Evolutionary conservation across 2,329 filamentous ascomycete species (phyloP).

Genomic region (Fusarium hostae): DNA sequence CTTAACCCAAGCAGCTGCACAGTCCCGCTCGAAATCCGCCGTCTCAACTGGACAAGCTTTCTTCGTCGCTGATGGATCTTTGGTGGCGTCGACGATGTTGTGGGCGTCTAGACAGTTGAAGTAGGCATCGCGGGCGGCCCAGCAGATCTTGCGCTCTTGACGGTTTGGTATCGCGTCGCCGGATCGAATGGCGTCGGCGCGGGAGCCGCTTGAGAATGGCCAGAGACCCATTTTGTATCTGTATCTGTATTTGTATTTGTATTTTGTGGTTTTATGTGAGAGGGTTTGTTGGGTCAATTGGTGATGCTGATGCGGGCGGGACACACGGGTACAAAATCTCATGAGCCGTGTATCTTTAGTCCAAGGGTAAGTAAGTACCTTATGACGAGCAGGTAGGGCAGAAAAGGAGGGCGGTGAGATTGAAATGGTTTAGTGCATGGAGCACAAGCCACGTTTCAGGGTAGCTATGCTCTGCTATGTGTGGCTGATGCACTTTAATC

Average conservation of each 20-base stretch:
- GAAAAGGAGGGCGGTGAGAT: constrained; percentile 29
- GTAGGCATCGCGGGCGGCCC: constrained; percentile 88
- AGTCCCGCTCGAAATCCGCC: constrained; percentile 81
- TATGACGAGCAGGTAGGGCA: constrained; percentile 36
- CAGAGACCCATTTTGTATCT: constrained; percentile 57
- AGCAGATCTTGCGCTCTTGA: constrained; percentile 83
- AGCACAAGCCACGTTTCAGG: constrained; percentile 18
- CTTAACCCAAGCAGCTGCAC: constrained; percentile 92
- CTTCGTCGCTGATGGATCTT: constrained; percentile 54
- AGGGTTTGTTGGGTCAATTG: constrained; percentile 3
- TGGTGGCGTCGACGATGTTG: constrained; percentile 76
- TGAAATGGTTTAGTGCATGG: background rate
- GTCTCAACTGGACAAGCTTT: constrained; percentile 55
- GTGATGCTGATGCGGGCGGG: constrained; percentile 3
- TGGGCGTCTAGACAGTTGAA: constrained; percentile 87
- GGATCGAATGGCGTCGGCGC: constrained; percentile 65
- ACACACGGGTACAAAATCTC: constrained; percentile 28
- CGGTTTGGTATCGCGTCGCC: constrained; percentile 83
- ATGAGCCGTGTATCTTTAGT: constrained; percentile 4
- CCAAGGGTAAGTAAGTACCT: background rate
- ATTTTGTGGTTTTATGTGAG: background rate
- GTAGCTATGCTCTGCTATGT: constrained; percentile 6
- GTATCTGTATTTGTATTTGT: constrained; percentile 17
- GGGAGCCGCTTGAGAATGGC: constrained; percentile 59
- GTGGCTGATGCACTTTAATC: constrained; percentile 32